Evolutionary conservation across 139 green algal species (phyloP).

Genomic region (Chlorella sp.): DNA sequence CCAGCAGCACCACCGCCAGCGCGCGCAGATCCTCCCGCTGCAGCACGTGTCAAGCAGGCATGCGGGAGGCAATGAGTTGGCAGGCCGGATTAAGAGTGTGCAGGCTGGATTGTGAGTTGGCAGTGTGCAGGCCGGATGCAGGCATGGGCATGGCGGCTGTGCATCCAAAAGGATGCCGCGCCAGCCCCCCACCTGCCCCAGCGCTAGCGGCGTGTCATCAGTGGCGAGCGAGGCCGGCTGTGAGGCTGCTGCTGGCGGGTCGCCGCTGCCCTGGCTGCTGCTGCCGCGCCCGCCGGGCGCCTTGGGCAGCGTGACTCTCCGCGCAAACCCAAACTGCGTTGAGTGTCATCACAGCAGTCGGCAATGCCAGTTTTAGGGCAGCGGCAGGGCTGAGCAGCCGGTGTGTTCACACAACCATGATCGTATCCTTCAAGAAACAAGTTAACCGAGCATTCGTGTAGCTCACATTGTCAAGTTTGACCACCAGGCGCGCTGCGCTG

Average conservation of each 20-base stretch:
- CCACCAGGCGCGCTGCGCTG: constrained; percentile 50
- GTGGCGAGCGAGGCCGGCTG: constrained; percentile 8
- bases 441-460: too few species aligned
- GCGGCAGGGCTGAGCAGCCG: neutral
- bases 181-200: constrained; percentile 38
- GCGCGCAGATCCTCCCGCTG: constrained; percentile 40
- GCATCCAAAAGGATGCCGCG: too few species aligned
- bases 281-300: neutral
- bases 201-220: constrained; percentile 50
- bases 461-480: constrained; percentile 81
- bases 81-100: too few species aligned
- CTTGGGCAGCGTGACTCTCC: neutral
- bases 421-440: too few species aligned
- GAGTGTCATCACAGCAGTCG: too few species aligned
- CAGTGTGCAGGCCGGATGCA: too few species aligned
- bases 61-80: too few species aligned
- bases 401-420: too few species aligned
- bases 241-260: neutral
- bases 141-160: too few species aligned
- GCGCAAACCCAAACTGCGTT: constrained; percentile 14
- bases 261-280: neutral
- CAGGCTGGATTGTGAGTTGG: too few species aligned
- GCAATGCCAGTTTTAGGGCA: too few species aligned
- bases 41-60: neutral
- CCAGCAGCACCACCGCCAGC: constrained; percentile 47